A percentile compares a stretch with the other conserved stretches of the same genome.
Conservation (phyloP, 768 basidiomycete genomes). For the Agaricus sinodeliciosus region DNA sequence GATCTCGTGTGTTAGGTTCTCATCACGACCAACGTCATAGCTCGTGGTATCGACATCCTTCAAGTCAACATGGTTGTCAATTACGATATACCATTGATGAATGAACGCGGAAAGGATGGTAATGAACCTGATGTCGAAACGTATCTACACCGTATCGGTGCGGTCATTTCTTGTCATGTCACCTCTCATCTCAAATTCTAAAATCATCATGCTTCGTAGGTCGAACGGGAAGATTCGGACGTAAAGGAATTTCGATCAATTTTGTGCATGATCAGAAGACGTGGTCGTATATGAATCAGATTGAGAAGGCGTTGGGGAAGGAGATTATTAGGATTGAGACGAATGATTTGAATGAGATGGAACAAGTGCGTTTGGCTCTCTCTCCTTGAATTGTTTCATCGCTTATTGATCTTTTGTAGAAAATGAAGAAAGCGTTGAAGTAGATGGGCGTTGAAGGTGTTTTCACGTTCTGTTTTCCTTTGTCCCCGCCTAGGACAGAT, state of each 20-base stretch:
- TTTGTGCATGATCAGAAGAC: constrained; percentile 91
- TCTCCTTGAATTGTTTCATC: constrained; percentile 1
- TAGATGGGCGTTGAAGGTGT: constrained; percentile 25
- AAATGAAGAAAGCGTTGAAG: constrained; percentile 80
- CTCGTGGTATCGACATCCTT: constrained; percentile 95
- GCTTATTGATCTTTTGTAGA: constrained; percentile 30
- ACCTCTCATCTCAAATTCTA: no score
- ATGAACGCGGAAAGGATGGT: constrained; percentile 56
- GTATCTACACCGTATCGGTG: constrained; percentile 96
- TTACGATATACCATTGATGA: constrained; percentile 89
- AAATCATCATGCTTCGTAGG: constrained; percentile 61
- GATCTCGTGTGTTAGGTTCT: constrained; percentile 46
- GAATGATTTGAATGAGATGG: constrained; percentile 88
- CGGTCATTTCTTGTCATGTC: no score
- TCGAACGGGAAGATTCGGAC: constrained; percentile 95
- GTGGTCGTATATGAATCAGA: constrained; percentile 85
- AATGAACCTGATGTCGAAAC: constrained; percentile 87
- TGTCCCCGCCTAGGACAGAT: no score
- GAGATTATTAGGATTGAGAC: constrained; percentile 86
- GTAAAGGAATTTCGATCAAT: constrained; percentile 95
- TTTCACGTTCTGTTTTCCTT: no score
- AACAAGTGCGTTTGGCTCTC: constrained; percentile 58
- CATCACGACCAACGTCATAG: constrained; percentile 98
- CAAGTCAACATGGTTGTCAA: constrained; percentile 99
- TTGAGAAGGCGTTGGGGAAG: constrained; percentile 72